These are phyloP conservation scores for Xylariaceae sp. DNA, from an alignment of 2,329 filamentous ascomycete species.

Conservation along the genomic window DNA sequence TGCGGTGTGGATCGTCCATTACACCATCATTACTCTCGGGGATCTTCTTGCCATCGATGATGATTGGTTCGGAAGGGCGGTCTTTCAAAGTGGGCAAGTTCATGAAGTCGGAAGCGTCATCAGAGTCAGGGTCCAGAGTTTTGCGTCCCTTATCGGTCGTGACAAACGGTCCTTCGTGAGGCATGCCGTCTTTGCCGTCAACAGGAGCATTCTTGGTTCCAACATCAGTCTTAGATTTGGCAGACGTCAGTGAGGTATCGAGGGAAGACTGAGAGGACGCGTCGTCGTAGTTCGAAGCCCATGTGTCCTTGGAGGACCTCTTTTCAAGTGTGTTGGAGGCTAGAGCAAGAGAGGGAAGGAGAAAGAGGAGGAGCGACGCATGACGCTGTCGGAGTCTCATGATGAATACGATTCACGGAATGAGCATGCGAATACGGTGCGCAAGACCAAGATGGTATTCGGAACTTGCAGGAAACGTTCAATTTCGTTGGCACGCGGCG, in stretches of 20 bases:
- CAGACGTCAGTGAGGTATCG: slow-evolving; percentile 29
- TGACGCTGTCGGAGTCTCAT: slow-evolving; percentile 25
- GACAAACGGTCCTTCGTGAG: slow-evolving; percentile 80
- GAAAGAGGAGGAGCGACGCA: slow-evolving; percentile 23
- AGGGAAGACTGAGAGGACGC: slow-evolving; percentile 13
- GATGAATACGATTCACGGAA: slow-evolving; percentile 6
- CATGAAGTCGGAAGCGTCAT: slow-evolving; percentile 28
- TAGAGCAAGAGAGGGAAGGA: slow-evolving; percentile 24
- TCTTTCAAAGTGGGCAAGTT: slow-evolving; percentile 44
- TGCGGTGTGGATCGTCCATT: slow-evolving; percentile 83
- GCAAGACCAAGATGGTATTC: not conserved
- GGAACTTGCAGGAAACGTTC: no score
- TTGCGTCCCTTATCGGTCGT: slow-evolving; percentile 46
- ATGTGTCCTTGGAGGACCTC: slow-evolving; percentile 13
- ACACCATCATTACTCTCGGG: slow-evolving; percentile 71
- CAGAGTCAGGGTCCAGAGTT: slow-evolving; percentile 26
- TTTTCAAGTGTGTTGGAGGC: slow-evolving; percentile 13
- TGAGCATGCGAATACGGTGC: not conserved
- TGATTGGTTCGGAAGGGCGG: slow-evolving; percentile 46
- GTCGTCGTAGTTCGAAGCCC: slow-evolving; percentile 7
- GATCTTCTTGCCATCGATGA: slow-evolving; percentile 57
- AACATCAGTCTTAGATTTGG: slow-evolving; percentile 35
- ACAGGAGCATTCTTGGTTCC: slow-evolving; percentile 76
- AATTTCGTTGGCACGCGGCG: no score
- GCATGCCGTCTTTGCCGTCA: slow-evolving; percentile 90